Base-by-base conservation (phyloP, 176 grass and related monocot species). In the Zoysia japonica region DNA sequence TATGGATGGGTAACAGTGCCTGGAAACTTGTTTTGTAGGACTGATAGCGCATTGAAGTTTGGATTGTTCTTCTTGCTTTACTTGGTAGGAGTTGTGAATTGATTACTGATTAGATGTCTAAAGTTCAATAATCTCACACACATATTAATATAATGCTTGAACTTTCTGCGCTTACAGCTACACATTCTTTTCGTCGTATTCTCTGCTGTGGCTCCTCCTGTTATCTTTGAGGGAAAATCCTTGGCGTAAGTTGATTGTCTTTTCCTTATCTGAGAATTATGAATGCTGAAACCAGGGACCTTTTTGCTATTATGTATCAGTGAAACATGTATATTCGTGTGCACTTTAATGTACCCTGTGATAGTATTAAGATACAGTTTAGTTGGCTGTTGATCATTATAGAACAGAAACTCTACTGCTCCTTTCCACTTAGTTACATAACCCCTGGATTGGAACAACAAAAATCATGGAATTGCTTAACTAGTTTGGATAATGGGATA, bases 41-140 rank as follows among this genome's bases (percentile, higher is more conserved):
- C 96, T 86, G 96, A 95, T 78, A 99, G 88, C 70, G 96, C 96
- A 36, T 85, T 99, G 46, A 99, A 86, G 66, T 99, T 95, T 68
- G 86, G 96, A 75, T 85, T 93, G 92, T 99, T 99, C 85, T 99
- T 99, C 87, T 65, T 99, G 76, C 88, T 95, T 75, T 99, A 99
- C 84, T 47, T 86, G 84, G 96, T 94, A 85, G 70, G 77, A 76
- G 17, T 60, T 80, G 51, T 50, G 38, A 77, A 6, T 87, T 37
- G 0, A 40, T 74, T 44, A 75, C 17, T 81, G 15, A 82, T 38
- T 85, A 16, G 35, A 81, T 79, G 74, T 70, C 51, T 66, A 68
- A 44, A 72, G 46, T 83, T 77, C 6, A 7, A 13, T 53, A 71
- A 47, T 72, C 44, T 57, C 28, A 13, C 61, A 52, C 4, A 37